These are phyloP conservation scores for Talaromyces ruber DNA, from an alignment of 495 filamentous ascomycete genomes.

Conservation along the genomic window DNA sequence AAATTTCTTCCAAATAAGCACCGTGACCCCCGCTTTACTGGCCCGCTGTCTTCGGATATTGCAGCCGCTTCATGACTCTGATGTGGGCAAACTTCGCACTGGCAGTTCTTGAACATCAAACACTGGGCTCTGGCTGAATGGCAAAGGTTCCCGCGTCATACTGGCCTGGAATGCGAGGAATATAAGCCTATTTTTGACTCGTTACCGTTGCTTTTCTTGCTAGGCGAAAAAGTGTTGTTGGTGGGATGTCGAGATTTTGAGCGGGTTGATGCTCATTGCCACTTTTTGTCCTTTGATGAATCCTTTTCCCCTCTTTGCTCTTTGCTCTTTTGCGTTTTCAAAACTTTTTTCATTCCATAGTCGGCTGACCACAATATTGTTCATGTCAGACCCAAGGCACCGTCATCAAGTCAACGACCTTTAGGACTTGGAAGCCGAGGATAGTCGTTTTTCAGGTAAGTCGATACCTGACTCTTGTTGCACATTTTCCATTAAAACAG, in stretches of 20 bases:
- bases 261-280: not conserved
- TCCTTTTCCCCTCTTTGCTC: not conserved
- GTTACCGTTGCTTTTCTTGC: not conserved
- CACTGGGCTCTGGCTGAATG: not conserved
- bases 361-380: not conserved
- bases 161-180: not conserved
- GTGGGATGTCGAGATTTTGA: not conserved
- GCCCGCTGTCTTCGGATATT: not conserved
- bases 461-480: not conserved
- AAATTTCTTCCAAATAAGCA: not conserved
- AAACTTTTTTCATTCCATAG: not conserved
- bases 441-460: not conserved
- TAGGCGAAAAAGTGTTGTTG: not conserved
- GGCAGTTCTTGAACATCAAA: not conserved
- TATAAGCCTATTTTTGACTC: constrained; percentile 3
- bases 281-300: not conserved
- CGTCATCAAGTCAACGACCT: not conserved
- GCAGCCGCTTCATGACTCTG: not conserved
- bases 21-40: not conserved
- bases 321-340: not conserved
- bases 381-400: not conserved
- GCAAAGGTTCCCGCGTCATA: not conserved
- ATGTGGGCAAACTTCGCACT: not conserved
- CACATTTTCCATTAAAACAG: not conserved
- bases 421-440: not conserved